These are phyloP conservation scores for Hirsutella rhossiliensis DNA, from an alignment of 2,329 filamentous ascomycete species.

Conservation along the genomic window DNA sequence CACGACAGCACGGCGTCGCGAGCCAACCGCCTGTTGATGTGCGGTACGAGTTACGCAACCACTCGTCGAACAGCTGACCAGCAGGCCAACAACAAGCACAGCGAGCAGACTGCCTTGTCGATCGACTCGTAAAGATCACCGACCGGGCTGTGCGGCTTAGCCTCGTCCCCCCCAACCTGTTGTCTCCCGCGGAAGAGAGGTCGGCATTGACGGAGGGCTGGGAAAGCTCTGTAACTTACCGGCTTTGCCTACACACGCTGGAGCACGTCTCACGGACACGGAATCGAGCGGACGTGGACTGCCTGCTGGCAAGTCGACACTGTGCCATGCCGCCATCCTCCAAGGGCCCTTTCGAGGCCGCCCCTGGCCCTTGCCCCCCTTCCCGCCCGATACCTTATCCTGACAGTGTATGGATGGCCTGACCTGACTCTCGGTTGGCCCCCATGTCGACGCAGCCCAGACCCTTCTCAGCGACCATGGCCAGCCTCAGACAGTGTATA, in stretches of 20 bases:
- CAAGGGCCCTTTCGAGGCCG: background rate
- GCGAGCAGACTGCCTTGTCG: background rate
- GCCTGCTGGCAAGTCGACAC: background rate
- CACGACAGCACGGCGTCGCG: no score
- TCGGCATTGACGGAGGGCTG: no score
- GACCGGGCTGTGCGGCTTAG: background rate
- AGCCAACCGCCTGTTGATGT: no score
- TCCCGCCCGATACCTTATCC: background rate
- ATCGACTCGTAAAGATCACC: background rate
- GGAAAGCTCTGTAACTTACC: no score
- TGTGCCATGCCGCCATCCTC: background rate
- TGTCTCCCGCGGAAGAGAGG: no score
- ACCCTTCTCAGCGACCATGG: background rate
- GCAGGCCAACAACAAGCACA: background rate
- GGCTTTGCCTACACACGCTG: no score
- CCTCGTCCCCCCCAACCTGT: no score
- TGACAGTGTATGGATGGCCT: background rate
- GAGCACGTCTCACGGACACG: no score
- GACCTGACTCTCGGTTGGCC: slow-evolving; percentile 1
- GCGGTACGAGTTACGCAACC: no score
- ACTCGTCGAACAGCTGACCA: background rate
- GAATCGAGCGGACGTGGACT: no score
- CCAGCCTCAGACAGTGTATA: background rate
- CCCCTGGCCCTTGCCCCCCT: background rate
- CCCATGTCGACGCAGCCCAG: slow-evolving; percentile 1